These are phyloP conservation scores for Kodamaea alishanica DNA, from an alignment of 1,139 yeast species.

Conservation along the genomic window DNA sequence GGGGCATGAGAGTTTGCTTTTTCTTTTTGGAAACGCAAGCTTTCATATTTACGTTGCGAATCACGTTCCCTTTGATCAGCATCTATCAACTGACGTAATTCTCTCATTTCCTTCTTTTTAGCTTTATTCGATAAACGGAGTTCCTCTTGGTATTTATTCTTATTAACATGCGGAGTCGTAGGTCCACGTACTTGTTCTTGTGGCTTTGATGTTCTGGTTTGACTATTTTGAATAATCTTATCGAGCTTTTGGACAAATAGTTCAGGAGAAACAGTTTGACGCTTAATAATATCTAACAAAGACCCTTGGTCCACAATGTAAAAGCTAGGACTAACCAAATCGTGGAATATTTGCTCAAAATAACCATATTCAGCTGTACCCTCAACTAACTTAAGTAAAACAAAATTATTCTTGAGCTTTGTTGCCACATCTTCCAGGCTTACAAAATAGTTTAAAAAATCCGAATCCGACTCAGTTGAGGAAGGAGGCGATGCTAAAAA, in stretches of 20 bases:
- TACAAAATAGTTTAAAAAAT: too few species aligned
- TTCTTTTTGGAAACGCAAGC: constrained; percentile 1
- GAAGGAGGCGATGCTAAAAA: constrained; percentile 19
- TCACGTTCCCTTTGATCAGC: constrained; percentile 50
- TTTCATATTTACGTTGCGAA: constrained; percentile 9
- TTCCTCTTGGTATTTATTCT: constrained; percentile 18
- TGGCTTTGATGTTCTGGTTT: constrained; percentile 2
- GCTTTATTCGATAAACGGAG: neutral
- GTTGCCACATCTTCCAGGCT: constrained; percentile 3
- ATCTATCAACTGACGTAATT: constrained; percentile 49
- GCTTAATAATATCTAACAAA: constrained; percentile 40
- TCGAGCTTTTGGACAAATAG: constrained; percentile 8
- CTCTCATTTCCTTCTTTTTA: constrained; percentile 46
- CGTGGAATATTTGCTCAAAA: constrained; percentile 51
- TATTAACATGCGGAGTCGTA: constrained; percentile 2
- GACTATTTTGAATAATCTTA: neutral
- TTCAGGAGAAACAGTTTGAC: constrained; percentile 23
- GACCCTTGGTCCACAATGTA: constrained; percentile 46
- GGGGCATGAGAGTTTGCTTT: constrained; percentile 9
- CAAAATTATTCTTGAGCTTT: constrained; percentile 23
- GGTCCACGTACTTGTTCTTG: constrained; percentile 12
- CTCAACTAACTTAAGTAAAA: constrained; percentile 43
- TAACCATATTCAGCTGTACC: constrained; percentile 45
- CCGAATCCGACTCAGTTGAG: too few species aligned
- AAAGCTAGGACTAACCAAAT: constrained; percentile 45